phyloP scores from a whole-genome alignment of 805 yeast species.

The Wickerhamomyces canadensis region DNA sequence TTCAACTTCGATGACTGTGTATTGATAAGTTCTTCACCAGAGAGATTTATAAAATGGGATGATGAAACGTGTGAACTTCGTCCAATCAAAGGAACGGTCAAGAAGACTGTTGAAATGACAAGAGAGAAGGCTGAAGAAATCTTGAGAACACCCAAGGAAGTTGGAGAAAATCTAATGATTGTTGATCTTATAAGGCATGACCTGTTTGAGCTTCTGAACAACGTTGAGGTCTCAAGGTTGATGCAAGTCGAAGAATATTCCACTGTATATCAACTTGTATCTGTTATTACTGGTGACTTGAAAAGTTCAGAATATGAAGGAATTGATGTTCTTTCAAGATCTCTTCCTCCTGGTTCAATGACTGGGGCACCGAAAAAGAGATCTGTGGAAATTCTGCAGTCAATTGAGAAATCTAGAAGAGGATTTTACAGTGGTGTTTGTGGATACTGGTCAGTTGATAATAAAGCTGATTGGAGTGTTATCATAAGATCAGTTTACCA shows the following conservation, averaged over 20 bases:
- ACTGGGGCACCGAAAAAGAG: constrained; percentile 98
- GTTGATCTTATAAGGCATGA: constrained; percentile 95
- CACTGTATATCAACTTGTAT: constrained; percentile 87
- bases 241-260: constrained; percentile 92
- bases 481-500: constrained; percentile 78
- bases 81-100: constrained; percentile 96
- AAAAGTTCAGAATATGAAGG: constrained; percentile 44
- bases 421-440: constrained; percentile 93
- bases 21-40: constrained; percentile 88
- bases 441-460: constrained; percentile 90
- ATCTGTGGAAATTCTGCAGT: constrained; percentile 76
- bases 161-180: constrained; percentile 95
- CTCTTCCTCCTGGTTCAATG: constrained; percentile 98
- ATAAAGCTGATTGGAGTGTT: constrained; percentile 94
- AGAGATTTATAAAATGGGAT: constrained; percentile 81
- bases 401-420: constrained; percentile 36
- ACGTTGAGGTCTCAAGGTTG: constrained; percentile 68
- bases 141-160: constrained; percentile 81
- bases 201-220: constrained; percentile 56
- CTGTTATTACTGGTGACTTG: constrained; percentile 67
- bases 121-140: constrained; percentile 55
- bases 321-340: constrained; percentile 66
- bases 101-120: constrained; percentile 50
- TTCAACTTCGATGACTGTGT: constrained; percentile 56
- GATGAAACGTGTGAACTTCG: constrained; percentile 62